Conservation (phyloP, 1,284 basidiomycete genomes). For the Phellinidium pouzarii region DNA sequence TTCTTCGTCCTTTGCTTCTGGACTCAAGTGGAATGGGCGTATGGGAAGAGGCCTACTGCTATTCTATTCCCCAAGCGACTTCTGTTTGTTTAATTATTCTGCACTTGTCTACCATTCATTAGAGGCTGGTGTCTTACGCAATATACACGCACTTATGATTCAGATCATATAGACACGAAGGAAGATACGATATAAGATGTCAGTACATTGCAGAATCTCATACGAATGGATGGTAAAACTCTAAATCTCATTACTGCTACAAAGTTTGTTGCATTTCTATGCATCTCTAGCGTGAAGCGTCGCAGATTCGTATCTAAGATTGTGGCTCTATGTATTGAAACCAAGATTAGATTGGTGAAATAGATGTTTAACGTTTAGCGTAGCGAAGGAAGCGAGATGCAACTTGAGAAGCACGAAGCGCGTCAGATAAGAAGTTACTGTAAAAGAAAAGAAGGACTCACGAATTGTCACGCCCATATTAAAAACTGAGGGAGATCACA, state of each 20-base stretch:
- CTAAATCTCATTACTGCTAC: too few species aligned
- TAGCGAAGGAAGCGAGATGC: constrained; percentile 74
- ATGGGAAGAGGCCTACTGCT: not conserved
- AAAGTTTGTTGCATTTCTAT: too few species aligned
- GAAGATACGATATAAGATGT: too few species aligned
- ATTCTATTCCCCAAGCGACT: not conserved
- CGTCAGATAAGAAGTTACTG: constrained; percentile 17
- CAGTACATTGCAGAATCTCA: too few species aligned
- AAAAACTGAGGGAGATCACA: constrained; percentile 39
- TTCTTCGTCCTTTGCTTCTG: not conserved
- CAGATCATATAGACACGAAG: too few species aligned
- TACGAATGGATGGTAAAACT: too few species aligned
- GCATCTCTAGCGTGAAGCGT: too few species aligned
- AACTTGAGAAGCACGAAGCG: constrained; percentile 31
- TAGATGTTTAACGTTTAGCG: constrained; percentile 44
- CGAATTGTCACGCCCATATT: constrained; percentile 66
- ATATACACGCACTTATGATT: not conserved
- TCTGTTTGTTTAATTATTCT: not conserved
- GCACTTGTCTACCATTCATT: not conserved
- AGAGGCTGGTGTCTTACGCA: not conserved
- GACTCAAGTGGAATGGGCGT: constrained; percentile 4
- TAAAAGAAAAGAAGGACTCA: constrained; percentile 27
- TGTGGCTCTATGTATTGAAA: too few species aligned
- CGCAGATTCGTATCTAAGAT: too few species aligned
- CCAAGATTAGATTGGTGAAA: not conserved